Base-by-base conservation (phyloP, 208 protist species). In the Trypanosoma conorhini region DNA sequence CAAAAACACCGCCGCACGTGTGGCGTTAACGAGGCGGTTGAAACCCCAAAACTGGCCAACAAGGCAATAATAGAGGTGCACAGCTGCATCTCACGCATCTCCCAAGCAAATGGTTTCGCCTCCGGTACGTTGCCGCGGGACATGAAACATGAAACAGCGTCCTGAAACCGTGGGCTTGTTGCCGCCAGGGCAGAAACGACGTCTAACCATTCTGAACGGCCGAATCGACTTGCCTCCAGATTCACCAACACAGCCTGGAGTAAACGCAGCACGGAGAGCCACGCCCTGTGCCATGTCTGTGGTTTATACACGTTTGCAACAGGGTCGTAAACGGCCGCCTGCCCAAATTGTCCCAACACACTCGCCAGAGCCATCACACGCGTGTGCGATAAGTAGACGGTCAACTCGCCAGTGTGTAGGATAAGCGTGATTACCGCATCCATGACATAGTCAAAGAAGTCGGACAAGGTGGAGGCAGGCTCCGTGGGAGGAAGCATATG, bases 271-370 rank as follows among this genome's bases (percentile, higher is more conserved):
- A 87, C 30, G 3, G 81, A 79, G 21, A 82, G 19, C 87, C 87
- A 93, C 70, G 75, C 82, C 4, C 65, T 58, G 59, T 86, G 85
- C 87, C 82, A 93, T 8, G 72, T 52, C 30, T 86, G 80, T 21
- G 72, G 79, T 24, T 50, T 54, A 60, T 88, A 77, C 4, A 62
- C 31, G 28, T 84, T 74, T 21, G 50, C 15, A 12, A 70, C 50
- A 22, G 60, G 26, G 38, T 91, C 83, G 64, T 78, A 87, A 19
- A 70, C 69, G 7, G 62, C 52, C 12, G 86, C 62, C 26, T 69
- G 5, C 5, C 48, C 72, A 68, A 91, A 86, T 69, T 88, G 81
- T 22, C 86, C 86, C 0, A 91, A 70, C 0, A 79, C 86, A 38
- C 57, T 76, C 24, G 70, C 70, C 58, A 91, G 67, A 54, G 28